Base-by-base conservation (phyloP, 2,329 filamentous ascomycete genomes). In the Tolypocladium endophyticum region DNA sequence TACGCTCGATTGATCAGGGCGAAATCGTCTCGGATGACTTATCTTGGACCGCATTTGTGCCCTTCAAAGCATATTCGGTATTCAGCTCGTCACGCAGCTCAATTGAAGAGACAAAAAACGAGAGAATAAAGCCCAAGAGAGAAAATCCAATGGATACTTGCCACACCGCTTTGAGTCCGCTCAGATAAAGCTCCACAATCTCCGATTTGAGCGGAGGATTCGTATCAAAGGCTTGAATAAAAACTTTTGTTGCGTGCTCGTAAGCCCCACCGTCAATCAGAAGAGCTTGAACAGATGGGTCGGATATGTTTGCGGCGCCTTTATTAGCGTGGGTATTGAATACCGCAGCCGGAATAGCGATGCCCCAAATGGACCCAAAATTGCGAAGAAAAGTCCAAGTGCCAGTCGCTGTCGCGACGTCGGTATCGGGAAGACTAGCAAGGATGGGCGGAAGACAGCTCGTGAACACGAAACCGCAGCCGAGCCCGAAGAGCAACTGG, bases 341-440 rank as follows among this genome's bases (percentile, higher is more conserved):
- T 36, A 79, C 69, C 11, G 72, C 70, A 2, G 71, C 72, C 0
- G 76, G 73, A 30, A 82, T 74, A 0, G 77, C 70, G 1, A 77
- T 71, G 11, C 78, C 80, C 67, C 80, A 76, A 3, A 77, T 74
- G n/a, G 70, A 65, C 3, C 80, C 80, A 38, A 82, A 75, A 58
- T 68, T 74, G 43, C 79, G 74, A 60, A 79, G 66, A 60, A 82
- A 83, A 0, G 70, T 66, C 70, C 74, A 79, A 52, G 75, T 74
- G 1, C 68, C 72, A 3, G 75, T 75, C 0, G 74, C 73, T 1
- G 70, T 59, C 1, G 74, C 73, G 0, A 68, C 66, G 57, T 80
- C 74, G 1, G 61, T 61, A 11, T 78, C 75, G 1, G 66, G 43
- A 1, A 78, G 62, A 0, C 68, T 63, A 0, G 77, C 78, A 64